Evolutionary conservation across 2,329 filamentous ascomycete genomes (phyloP).

Genomic region (Cladosporium sp.): DNA sequence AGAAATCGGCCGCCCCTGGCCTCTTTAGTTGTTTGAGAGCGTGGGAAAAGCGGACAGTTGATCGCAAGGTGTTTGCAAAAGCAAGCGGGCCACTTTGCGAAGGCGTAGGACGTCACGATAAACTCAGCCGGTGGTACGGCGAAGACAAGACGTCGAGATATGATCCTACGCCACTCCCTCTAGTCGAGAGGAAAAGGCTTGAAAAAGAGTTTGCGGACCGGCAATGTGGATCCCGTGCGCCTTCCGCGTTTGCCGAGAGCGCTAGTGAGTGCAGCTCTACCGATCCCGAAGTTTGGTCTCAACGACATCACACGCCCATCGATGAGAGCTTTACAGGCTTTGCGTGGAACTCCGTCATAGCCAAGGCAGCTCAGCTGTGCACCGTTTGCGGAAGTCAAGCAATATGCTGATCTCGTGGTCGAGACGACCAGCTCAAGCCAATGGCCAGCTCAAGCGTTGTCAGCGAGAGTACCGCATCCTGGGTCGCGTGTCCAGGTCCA

Average conservation of each 20-base stretch:
- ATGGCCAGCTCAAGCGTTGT: not conserved
- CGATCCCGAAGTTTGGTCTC: conserved; percentile 10
- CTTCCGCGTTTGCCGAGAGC: conserved; percentile 3
- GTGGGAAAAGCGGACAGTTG: not conserved
- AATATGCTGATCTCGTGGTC: not conserved
- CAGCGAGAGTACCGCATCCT: not conserved
- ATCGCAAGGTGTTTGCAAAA: not conserved
- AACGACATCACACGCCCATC: conserved; percentile 13
- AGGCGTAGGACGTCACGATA: not conserved
- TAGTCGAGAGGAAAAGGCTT: conserved; percentile 14
- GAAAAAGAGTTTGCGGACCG: not conserved
- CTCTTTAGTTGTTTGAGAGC: not conserved
- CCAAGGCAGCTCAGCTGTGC: not conserved
- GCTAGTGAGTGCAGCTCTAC: conserved; percentile 1
- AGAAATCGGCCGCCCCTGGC: conserved; percentile 5
- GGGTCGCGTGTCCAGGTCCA: not conserved
- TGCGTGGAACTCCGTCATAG: not conserved
- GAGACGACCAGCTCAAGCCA: not conserved
- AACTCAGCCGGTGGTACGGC: not conserved
- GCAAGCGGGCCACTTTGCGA: not conserved
- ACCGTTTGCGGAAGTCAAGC: not conserved
- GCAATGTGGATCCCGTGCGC: conserved; percentile 13
- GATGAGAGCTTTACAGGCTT: conserved; percentile 12
- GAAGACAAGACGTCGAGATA: conserved; percentile 11
- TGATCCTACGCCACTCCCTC: conserved; percentile 15